Base-by-base conservation (phyloP, 257 asterid genomes). In the Ajuga chamaepitys region DNA sequence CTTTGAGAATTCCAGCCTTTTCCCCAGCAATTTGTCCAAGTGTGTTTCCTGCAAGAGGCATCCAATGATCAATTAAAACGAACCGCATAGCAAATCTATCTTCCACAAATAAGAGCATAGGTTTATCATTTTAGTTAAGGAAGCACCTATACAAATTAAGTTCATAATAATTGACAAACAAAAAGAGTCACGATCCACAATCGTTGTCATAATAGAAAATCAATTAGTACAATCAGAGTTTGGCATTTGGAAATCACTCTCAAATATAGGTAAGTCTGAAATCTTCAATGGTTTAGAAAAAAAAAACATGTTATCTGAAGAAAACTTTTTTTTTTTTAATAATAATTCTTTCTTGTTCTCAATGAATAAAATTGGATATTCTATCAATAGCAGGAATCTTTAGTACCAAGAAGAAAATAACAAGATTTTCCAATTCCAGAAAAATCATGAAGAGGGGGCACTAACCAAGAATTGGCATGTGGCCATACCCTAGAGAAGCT, bases 391-490 rank as follows among this genome's bases (percentile, higher is more conserved):
- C 61, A 26, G 58, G 57, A 57, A 26, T 16, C 18, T 56, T 59
- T 45, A 12, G 67, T 16, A 20, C 42, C 48, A 34, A 21, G 12
- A n/a, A n/a, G n/a, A 35, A 71, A 62, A 38, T 24, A 66, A 50
- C 57, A 60, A 67, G 26, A 70, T 12, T 52, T 22, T 71, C n/a
- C 57, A 58, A 64, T 66, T 58, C 69, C 76, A 79, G 44, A 75
- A 68, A 26, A 58, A 47, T 64, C 66, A 78, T 68, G 75, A 74
- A 77, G 72, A 80, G 72, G 72, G 81, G 70, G 74, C 74, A 86
- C 99, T 84, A 78, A 93, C 99, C 97, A 71, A 93, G 96, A 83
- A 93, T 89, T 72, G 89, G 96, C 96, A 87, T 87, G 84, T 93
- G 96, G 80, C 89, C 96, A 60, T 86, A 93, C 50, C 95, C 95